phyloP scores from a whole-genome alignment of 2,329 filamentous ascomycete species.

The Arthrinium puccinioides region DNA sequence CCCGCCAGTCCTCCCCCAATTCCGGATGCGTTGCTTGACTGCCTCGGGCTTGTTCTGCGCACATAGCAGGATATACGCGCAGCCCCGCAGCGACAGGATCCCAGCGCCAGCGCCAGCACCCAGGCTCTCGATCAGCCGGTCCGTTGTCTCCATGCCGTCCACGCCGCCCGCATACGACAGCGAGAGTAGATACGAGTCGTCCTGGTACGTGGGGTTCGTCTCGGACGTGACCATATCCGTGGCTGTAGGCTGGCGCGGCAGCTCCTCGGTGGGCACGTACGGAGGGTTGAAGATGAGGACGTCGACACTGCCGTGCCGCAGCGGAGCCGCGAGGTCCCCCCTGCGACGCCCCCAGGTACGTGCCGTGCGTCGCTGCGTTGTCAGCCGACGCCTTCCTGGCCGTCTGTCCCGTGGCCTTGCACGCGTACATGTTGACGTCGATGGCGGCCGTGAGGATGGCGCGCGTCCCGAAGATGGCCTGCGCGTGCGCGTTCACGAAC shows the following conservation, averaged over 20 bases:
- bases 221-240: slow-evolving; percentile 15
- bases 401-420: slow-evolving; percentile 65
- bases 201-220: slow-evolving; percentile 51
- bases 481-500: slow-evolving; percentile 73
- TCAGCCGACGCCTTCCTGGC: slow-evolving; percentile 39
- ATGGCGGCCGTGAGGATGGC: slow-evolving; percentile 67
- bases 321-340: slow-evolving; percentile 60
- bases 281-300: slow-evolving; percentile 94
- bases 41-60: slow-evolving; percentile 79
- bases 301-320: slow-evolving; percentile 59
- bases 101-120: slow-evolving; percentile 35
- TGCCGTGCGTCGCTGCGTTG: slow-evolving; percentile 25
- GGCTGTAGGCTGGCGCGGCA: slow-evolving; percentile 48
- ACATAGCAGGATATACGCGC: slow-evolving; percentile 85
- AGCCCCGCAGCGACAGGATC: slow-evolving; percentile 59
- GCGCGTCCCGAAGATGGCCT: slow-evolving; percentile 62
- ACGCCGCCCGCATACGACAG: slow-evolving; percentile 83
- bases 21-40: slow-evolving; percentile 56
- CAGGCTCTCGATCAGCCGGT: slow-evolving; percentile 65
- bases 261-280: slow-evolving; percentile 78
- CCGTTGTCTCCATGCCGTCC: slow-evolving; percentile 92
- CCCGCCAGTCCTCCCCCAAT: slow-evolving; percentile 57
- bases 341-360: slow-evolving; percentile 59
- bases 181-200: slow-evolving; percentile 75
- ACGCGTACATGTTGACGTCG: slow-evolving; percentile 83